Evolutionary conservation across 148 eudicot species (phyloP), one percentile per base, ranked within the genome.

Genomic region (Oxyria digyna): DNA sequence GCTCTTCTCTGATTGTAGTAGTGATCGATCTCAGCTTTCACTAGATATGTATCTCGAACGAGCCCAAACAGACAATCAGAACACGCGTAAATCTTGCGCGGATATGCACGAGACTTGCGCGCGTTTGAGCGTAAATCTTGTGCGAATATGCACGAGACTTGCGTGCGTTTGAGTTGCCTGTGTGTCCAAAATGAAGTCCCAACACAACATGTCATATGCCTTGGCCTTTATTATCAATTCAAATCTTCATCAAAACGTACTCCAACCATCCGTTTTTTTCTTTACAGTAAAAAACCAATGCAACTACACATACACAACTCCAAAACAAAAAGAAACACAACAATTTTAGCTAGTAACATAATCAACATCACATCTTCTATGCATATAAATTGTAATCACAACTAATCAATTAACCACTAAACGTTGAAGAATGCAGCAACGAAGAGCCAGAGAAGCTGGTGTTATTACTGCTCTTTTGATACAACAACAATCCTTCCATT

Each of bases 381-480:
- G 8, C n/a, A 31, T 3, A 52, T 31, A 59, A 13, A 29, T 13
- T 59, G 31, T 31, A 38, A 29, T 59, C 65, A 59, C 37, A 57
- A 59, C 65, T n/a, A 18, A 6, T 8, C n/a, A n/a, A 37, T 41
- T 20, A 66, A 15, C 42, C 46, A 66, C 46, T 66, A n/a, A 66
- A 66, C 46, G 69, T n/a, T 1, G 83, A 74, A 63, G 94, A 84
- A 77, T 85, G 82, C 20, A 88, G 86, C 81, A 85, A 80, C n/a
- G 89, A 85, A 67, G 94, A 82, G 13, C 82, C 85, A 4, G 94
- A 85, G 76, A 85, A 88, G 81, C 88, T 88, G 42, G 84, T 81
- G 71, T 84, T 78, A 68, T 77, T 66, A 66, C 69, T 82, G 76
- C 84, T 83, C 45, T 74, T 72, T 0, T 63, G 70, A 46, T 68